These are phyloP conservation scores for Phytophthora meadii DNA, from an alignment of 352 stramenopile genomes.

Conservation along the genomic window DNA sequence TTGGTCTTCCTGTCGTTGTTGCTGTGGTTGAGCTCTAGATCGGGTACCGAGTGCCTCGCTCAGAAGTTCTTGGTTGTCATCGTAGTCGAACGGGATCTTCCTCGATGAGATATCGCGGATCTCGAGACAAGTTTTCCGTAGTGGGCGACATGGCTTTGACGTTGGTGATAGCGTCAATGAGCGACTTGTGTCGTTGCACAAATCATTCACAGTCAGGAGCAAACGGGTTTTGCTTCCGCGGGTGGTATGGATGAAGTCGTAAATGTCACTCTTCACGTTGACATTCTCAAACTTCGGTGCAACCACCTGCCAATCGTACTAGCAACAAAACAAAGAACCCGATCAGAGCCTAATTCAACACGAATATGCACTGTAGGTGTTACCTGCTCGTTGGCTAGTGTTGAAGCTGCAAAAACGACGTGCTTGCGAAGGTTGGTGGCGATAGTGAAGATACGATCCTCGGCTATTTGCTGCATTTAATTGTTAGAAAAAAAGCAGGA, in stretches of 20 bases:
- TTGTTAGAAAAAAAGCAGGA: not conserved
- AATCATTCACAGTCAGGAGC: conserved; percentile 70
- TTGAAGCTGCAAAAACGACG: conserved; percentile 81
- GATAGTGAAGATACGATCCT: conserved; percentile 76
- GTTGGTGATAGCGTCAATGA: conserved; percentile 50
- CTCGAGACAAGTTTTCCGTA: conserved; percentile 62
- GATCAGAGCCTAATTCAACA: not conserved
- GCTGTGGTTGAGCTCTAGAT: not conserved
- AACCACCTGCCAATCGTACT: conserved; percentile 90
- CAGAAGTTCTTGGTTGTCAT: conserved; percentile 63
- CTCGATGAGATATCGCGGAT: conserved; percentile 70
- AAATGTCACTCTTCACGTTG: conserved; percentile 72
- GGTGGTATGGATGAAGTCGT: conserved; percentile 63
- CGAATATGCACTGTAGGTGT: not conserved
- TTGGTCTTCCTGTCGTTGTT: conserved; percentile 3
- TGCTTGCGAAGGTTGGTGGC: conserved; percentile 83
- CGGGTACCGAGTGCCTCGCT: conserved; percentile 49
- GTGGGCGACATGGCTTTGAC: conserved; percentile 51
- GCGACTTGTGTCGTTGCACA: conserved; percentile 51
- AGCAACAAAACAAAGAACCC: conserved; percentile 9
- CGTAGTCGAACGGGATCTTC: conserved; percentile 66
- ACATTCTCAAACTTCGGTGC: conserved; percentile 76
- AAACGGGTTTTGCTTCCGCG: conserved; percentile 13
- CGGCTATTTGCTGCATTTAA: conserved; percentile 71
- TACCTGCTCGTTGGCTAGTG: conserved; percentile 86